These are phyloP conservation scores for Collariella sp. DNA, from an alignment of 495 filamentous ascomycete genomes.

Conservation along the genomic window DNA sequence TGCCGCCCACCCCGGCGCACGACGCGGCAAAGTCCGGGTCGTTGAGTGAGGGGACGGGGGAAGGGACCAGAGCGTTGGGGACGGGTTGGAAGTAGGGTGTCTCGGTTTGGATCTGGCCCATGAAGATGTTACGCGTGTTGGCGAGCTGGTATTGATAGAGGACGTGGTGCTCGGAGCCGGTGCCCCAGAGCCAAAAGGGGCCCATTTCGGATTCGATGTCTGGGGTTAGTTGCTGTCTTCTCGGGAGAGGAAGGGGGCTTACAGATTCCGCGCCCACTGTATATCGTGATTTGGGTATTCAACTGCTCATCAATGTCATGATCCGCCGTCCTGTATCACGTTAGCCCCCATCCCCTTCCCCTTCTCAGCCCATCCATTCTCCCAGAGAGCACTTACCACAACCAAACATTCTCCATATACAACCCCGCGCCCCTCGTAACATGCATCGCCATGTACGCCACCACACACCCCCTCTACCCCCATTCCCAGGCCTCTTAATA, in stretches of 20 bases:
- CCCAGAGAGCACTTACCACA: constrained; percentile 54
- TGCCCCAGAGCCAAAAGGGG: constrained; percentile 57
- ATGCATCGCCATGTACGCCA: constrained; percentile 75
- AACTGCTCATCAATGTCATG: constrained; percentile 71
- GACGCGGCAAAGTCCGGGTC: constrained; percentile 51
- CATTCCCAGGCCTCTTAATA: constrained; percentile 50
- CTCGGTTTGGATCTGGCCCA: constrained; percentile 75
- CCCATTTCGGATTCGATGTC: constrained; percentile 46
- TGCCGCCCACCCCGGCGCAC: constrained; percentile 35
- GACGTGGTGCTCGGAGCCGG: constrained; percentile 64
- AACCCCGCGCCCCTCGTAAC: constrained; percentile 56
- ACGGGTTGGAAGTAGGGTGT: constrained; percentile 65
- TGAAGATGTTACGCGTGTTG: constrained; percentile 59
- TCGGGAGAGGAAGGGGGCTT: not conserved
- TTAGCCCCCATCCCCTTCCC: constrained; percentile 51
- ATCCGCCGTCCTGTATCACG: constrained; percentile 69
- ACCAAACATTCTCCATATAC: constrained; percentile 88
- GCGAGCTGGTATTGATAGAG: constrained; percentile 78
- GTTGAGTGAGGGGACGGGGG: constrained; percentile 37
- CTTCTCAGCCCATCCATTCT: constrained; percentile 30
- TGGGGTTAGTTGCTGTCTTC: not conserved
- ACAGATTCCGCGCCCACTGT: constrained; percentile 57
- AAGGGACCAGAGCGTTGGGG: constrained; percentile 53
- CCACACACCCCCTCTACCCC: constrained; percentile 52
- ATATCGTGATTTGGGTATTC: constrained; percentile 62